Evolutionary conservation across 106 monocot genomes (phyloP).

Genomic region (Dactylorhiza incarnata): DNA sequence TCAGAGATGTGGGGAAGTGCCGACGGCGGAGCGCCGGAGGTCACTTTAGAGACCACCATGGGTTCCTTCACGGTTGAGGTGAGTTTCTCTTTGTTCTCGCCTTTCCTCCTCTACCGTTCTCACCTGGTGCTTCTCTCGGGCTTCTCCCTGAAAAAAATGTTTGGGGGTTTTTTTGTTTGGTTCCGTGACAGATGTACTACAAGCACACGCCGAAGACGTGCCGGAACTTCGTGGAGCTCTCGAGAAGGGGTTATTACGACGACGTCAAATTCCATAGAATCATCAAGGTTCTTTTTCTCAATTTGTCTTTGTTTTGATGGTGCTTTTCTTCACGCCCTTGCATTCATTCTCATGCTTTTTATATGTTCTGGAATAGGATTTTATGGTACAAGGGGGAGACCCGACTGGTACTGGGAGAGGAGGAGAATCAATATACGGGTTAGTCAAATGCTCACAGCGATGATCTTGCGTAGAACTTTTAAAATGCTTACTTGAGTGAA

Average conservation of each 20-base stretch:
- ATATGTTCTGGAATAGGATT: constrained; percentile 46
- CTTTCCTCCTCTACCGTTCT: neutral
- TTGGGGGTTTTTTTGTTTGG: neutral
- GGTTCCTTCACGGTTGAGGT: constrained; percentile 83
- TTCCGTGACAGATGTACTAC: constrained; percentile 67
- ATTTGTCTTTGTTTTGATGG: neutral
- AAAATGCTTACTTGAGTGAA: neutral
- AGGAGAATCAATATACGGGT: constrained; percentile 98
- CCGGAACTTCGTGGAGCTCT: constrained; percentile 92
- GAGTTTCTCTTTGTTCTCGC: neutral
- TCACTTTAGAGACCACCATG: constrained; percentile 85
- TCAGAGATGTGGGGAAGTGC: constrained; percentile 54
- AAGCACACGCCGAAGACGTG: constrained; percentile 95
- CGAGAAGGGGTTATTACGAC: constrained; percentile 94
- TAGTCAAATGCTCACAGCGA: constrained; percentile 4
- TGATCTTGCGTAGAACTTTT: neutral
- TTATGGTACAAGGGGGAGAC: constrained; percentile 97
- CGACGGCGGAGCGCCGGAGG: constrained; percentile 84
- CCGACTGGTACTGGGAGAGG: constrained; percentile 97
- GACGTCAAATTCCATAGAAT: constrained; percentile 93
- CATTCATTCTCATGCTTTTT: neutral
- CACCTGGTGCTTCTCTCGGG: neutral
- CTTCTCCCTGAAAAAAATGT: neutral
- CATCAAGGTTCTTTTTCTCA: constrained; percentile 55
- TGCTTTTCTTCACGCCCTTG: neutral